Evolutionary conservation across 495 filamentous ascomycete species (phyloP).

Genomic region (Poronia punctata): DNA sequence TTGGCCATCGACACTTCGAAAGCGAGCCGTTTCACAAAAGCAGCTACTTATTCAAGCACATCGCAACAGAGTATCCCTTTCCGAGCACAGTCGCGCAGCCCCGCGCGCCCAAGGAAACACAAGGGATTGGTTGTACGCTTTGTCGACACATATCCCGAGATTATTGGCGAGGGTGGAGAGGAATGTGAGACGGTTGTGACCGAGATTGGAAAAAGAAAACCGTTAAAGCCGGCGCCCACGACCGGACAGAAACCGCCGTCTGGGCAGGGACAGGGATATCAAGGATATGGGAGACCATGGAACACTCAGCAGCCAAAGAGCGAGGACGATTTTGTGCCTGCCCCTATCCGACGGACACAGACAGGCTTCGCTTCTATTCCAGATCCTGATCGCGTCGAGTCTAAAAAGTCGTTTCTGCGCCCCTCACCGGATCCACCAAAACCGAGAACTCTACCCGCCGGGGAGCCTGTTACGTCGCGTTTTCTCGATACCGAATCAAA

Average conservation of each 20-base stretch:
- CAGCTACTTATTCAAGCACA: constrained; percentile 26
- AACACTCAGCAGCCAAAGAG: constrained; percentile 16
- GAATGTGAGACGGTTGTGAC: constrained; percentile 62
- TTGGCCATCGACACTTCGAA: constrained; percentile 42
- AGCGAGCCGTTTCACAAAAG: constrained; percentile 38
- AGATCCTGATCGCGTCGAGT: constrained; percentile 14
- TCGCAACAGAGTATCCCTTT: constrained; percentile 25
- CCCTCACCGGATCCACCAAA: constrained; percentile 15
- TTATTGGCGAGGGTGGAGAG: constrained; percentile 86
- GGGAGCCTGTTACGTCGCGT: constrained; percentile 19
- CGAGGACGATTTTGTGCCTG: constrained; percentile 27
- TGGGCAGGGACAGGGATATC: constrained; percentile 17
- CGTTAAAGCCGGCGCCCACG: constrained; percentile 29
- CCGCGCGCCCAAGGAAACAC: constrained; percentile 24
- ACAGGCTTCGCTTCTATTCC: constrained; percentile 36
- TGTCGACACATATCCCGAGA: constrained; percentile 54
- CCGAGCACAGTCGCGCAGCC: constrained; percentile 27
- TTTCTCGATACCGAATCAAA: constrained; percentile 23
- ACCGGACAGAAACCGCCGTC: constrained; percentile 18
- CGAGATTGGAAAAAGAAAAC: constrained; percentile 55
- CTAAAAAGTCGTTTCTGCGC: constrained; percentile 15
- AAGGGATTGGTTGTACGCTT: constrained; percentile 71
- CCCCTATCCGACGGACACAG: constrained; percentile 39
- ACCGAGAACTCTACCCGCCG: constrained; percentile 20
- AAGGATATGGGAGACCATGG: constrained; percentile 13